phyloP scores from a whole-genome alignment of 441 rosid genomes.

The Cnidoscolus chayamansa region DNA sequence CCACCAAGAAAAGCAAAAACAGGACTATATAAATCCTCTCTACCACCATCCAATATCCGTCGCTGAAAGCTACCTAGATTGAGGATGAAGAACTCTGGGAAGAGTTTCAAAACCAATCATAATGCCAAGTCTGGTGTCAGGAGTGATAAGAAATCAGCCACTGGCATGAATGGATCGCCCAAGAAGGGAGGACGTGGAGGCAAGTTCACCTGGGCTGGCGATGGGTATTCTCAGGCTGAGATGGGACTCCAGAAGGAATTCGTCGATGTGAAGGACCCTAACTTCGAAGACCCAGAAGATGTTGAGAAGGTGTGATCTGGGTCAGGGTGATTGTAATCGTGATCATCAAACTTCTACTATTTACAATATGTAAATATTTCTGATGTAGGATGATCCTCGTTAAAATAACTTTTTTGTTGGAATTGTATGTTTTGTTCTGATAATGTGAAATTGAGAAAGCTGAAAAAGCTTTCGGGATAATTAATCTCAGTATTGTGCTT shows the following conservation, averaged over 20 bases:
- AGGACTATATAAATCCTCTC: too few relatives aligned
- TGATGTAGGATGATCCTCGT: too few relatives aligned
- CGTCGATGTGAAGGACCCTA: conserved; percentile 56
- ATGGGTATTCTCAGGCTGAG: conserved; percentile 45
- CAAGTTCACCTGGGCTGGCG: conserved; percentile 68
- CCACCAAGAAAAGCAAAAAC: too few relatives aligned
- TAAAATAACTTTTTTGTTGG: too few relatives aligned
- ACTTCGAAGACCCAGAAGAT: conserved; percentile 52
- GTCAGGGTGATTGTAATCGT: not conserved
- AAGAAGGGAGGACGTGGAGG: conserved; percentile 75
- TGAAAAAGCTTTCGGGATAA: too few relatives aligned
- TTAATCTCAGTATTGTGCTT: too few relatives aligned
- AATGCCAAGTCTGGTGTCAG: conserved; percentile 29
- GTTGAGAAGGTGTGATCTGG: conserved; percentile 21
- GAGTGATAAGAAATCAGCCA: conserved; percentile 52
- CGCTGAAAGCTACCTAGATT: too few relatives aligned
- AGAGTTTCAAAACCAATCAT: conserved; percentile 24
- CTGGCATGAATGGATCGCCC: conserved; percentile 58
- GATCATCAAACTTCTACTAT: too few relatives aligned
- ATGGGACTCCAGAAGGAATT: conserved; percentile 32
- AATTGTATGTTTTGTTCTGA: too few relatives aligned
- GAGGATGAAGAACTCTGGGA: conserved; percentile 37
- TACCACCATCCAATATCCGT: too few relatives aligned
- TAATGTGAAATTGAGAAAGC: too few relatives aligned
- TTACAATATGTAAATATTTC: too few relatives aligned